Evolutionary conservation across 2,329 filamentous ascomycete genomes (phyloP).

Genomic region (Aaosphaeria pasadenensis): DNA sequence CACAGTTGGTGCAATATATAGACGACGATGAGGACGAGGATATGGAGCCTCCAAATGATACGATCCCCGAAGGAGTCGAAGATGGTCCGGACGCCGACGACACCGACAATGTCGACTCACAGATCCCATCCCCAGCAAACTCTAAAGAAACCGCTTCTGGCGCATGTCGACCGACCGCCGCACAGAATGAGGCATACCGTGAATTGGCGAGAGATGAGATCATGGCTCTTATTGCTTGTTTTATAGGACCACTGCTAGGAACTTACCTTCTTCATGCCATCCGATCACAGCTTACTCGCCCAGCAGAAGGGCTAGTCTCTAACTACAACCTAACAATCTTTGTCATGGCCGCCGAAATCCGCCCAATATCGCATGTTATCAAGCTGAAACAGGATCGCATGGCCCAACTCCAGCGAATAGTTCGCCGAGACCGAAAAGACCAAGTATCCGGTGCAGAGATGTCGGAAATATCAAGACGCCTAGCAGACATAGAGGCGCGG

Average conservation of each 20-base stretch:
- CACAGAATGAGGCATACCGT: constrained; percentile 43
- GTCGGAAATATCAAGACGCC: constrained; percentile 54
- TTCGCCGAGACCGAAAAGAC: constrained; percentile 38
- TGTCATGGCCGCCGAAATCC: constrained; percentile 79
- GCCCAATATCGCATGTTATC: constrained; percentile 77
- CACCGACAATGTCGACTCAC: constrained; percentile 3
- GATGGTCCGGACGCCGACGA: constrained; percentile 19
- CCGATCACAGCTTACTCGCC: constrained; percentile 74
- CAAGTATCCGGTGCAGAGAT: constrained; percentile 12
- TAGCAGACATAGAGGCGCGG: constrained; percentile 68
- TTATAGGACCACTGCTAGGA: constrained; percentile 73
- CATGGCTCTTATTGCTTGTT: constrained; percentile 72
- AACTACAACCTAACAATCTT: constrained; percentile 94
- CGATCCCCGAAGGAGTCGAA: constrained; percentile 29
- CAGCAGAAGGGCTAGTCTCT: constrained; percentile 82
- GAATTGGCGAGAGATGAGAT: constrained; percentile 75
- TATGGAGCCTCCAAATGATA: constrained; percentile 14
- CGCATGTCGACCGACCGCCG: constrained; percentile 2
- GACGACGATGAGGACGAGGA: constrained; percentile 15
- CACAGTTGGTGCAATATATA: constrained; percentile 37
- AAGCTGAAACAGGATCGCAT: constrained; percentile 77
- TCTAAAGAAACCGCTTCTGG: too few species aligned
- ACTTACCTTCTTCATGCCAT: constrained; percentile 82
- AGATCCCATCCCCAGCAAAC: too few species aligned
- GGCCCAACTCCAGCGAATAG: constrained; percentile 74